Evolutionary conservation across 352 stramenopile genomes (phyloP).

Genomic region (Phytophthora tentaculata): DNA sequence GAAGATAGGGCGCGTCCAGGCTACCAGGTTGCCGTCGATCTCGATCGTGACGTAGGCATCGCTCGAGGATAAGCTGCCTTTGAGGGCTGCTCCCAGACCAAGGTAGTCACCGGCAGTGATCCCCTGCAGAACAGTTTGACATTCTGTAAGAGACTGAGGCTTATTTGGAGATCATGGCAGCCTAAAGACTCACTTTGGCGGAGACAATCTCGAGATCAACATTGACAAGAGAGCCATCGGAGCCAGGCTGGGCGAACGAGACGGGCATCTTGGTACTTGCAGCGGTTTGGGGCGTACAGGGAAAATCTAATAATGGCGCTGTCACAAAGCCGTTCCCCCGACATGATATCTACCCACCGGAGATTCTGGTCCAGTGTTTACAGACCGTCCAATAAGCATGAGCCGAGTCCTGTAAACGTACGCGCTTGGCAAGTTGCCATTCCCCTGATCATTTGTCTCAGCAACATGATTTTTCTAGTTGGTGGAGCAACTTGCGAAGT

Average conservation of each 20-base stretch:
- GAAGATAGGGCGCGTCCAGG: slow-evolving; percentile 41
- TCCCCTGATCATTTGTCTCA: slow-evolving; percentile 13
- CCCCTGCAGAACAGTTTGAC: slow-evolving; percentile 7
- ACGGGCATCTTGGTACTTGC: slow-evolving; percentile 5
- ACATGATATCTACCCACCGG: slow-evolving; percentile 5
- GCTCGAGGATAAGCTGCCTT: slow-evolving; percentile 35
- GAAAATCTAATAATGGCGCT: slow-evolving; percentile 11
- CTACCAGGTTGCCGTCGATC: slow-evolving; percentile 32
- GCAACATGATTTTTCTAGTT: slow-evolving; percentile 10
- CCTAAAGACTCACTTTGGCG: slow-evolving; percentile 33
- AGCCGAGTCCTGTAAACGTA: slow-evolving; percentile 16
- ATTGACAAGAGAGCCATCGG: slow-evolving; percentile 24
- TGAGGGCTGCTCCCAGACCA: slow-evolving; percentile 20
- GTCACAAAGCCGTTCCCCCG: background rate
- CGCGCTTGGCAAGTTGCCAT: background rate
- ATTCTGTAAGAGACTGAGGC: background rate
- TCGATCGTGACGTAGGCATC: slow-evolving; percentile 41
- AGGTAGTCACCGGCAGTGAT: slow-evolving; percentile 38
- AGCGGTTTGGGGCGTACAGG: background rate
- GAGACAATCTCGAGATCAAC: slow-evolving; percentile 44
- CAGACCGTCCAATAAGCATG: slow-evolving; percentile 6
- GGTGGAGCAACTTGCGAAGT: background rate
- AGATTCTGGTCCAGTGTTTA: slow-evolving; percentile 22
- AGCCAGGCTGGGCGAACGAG: slow-evolving; percentile 4
- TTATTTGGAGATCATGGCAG: too few species aligned